phyloP scores from a whole-genome alignment of 345 rosid genomes.

The Viola odorata region DNA sequence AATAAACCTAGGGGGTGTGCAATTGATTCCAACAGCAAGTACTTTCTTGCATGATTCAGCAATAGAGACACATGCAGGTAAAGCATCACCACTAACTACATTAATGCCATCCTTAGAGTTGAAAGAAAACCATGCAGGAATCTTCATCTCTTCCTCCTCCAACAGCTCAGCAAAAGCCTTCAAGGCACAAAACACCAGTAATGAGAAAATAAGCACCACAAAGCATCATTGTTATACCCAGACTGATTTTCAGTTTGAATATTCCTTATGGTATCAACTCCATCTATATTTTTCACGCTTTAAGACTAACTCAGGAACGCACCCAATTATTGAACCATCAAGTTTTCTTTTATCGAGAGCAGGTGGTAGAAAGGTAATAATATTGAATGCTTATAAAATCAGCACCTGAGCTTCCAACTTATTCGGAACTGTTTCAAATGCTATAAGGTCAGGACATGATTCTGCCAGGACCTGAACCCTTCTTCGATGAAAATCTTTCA shows the following conservation, averaged over 20 bases:
- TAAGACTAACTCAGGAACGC: neutral
- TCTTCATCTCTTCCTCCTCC: slow-evolving; percentile 49
- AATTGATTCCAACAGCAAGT: slow-evolving; percentile 74
- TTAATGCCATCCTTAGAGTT: slow-evolving; percentile 71
- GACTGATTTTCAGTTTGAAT: no score
- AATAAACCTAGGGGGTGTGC: slow-evolving; percentile 82
- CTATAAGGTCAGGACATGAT: slow-evolving; percentile 65
- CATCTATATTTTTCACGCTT: neutral
- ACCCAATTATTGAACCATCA: no score
- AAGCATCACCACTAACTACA: slow-evolving; percentile 72
- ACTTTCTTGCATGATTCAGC: slow-evolving; percentile 61
- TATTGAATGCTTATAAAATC: neutral
- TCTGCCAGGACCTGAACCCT: slow-evolving; percentile 61
- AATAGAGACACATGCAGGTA: slow-evolving; percentile 52
- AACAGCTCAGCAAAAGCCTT: slow-evolving; percentile 70
- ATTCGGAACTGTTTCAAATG: slow-evolving; percentile 83
- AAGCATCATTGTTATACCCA: neutral
- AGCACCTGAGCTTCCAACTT: slow-evolving; percentile 80
- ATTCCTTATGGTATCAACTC: neutral
- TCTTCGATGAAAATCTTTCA: slow-evolving; percentile 73
- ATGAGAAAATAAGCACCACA: neutral
- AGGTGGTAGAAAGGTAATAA: neutral
- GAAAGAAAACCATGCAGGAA: slow-evolving; percentile 79
- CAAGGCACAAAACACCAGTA: neutral
- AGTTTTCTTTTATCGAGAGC: neutral